Base-by-base conservation (phyloP, 2,329 filamentous ascomycete species). In the Exophiala spinifera region DNA sequence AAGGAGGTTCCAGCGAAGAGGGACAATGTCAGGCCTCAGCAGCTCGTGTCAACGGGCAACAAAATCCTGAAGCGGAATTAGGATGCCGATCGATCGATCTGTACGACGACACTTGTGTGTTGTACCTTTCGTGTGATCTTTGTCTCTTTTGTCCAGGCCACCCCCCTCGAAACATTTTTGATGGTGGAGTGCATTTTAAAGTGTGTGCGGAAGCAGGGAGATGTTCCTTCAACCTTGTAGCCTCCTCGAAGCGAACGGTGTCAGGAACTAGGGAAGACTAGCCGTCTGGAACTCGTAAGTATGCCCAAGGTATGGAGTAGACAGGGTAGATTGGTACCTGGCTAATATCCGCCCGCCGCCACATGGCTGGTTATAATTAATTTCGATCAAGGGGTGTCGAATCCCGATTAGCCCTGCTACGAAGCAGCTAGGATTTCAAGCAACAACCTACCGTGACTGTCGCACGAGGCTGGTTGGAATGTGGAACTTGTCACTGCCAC, bases 311-410 rank as follows among this genome's bases (percentile, higher is more conserved):
- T 11, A 31, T 31, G 28, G 28, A 31, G 4, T 10, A 31, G 28
- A 10, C 11, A 31, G 28, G 28, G 28, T 31, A 31, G 28, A 31
- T 31, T 31, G 28, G 28, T 31, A 15, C 42, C 13, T 23, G 42
- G 20, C 23, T 25, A 19, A 19, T 25, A 44, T 33, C 17, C 48
- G 37, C 15, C 46, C 40, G 44, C 51, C 49, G 45, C 55, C 55
- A 54, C 55, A 57, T 57, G 55, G 49, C 33, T 49, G 45, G 50
- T 49, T 19, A 33, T 31, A n/a, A 40, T 21, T 21, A 51, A 21
- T 52, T 46, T 53, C 50, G 51, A 49, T 31, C 20, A 33, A 40
- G 39, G 51, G 36, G 37, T 23, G 14, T 14, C n/a, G 43, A 20
- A 8, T 34, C n/a, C n/a, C n/a, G n/a, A n/a, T n/a, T 10, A 31